Conservation (phyloP, 164 flowering plant species). For the Paratinospora sagittata region DNA sequence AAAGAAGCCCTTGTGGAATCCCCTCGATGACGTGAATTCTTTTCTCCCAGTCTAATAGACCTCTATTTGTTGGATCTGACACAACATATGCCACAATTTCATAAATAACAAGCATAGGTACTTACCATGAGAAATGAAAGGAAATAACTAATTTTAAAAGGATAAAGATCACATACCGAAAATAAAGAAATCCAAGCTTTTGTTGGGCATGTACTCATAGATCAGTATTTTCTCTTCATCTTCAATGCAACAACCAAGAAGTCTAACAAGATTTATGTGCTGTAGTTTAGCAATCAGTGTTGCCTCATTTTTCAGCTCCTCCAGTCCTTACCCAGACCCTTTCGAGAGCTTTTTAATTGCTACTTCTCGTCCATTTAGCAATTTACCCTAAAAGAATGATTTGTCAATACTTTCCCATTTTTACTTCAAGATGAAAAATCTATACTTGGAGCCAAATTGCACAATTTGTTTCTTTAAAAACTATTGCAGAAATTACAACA, state of each 20-base stretch:
- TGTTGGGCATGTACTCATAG: no score
- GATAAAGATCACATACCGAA: no score
- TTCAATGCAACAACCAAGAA: no score
- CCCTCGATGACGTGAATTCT: neutral
- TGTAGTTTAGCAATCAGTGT: no score
- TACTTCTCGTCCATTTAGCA: neutral
- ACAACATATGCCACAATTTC: neutral
- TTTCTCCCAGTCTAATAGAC: neutral
- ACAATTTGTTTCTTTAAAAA: no score
- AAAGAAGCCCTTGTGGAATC: conserved; percentile 8
- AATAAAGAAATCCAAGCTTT: no score
- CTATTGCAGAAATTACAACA: no score
- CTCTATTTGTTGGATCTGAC: neutral
- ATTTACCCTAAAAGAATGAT: neutral
- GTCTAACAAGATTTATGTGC: no score
- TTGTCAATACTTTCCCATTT: neutral
- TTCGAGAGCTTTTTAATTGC: neutral
- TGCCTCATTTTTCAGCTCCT: no score
- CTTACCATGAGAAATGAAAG: no score
- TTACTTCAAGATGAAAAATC: neutral
- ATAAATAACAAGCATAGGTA: neutral
- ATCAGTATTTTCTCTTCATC: no score
- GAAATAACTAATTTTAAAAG: no score
- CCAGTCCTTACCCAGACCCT: neutral
- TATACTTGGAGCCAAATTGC: neutral